A percentile compares a stretch with the other conserved stretches of the same genome.
Evolutionary conservation across 345 rosid species (phyloP).

Genomic region (Salix suchowensis): DNA sequence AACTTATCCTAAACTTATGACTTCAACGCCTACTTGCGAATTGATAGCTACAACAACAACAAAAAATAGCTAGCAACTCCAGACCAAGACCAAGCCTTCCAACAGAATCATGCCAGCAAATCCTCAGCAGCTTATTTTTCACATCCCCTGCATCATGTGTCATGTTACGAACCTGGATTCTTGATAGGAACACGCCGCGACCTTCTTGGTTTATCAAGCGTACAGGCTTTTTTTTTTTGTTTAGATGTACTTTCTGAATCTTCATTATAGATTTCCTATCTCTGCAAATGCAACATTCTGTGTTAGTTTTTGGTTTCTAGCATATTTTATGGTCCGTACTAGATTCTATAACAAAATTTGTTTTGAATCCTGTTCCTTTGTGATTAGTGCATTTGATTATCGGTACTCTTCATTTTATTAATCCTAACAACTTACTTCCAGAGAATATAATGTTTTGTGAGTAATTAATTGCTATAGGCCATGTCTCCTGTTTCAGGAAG

Average conservation of each 20-base stretch:
- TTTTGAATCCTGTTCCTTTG: not conserved
- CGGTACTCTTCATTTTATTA: not conserved
- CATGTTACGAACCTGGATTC: too few species aligned
- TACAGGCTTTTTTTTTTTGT: not conserved
- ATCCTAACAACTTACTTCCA: not conserved
- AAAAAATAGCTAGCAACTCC: too few species aligned
- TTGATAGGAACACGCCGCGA: too few species aligned
- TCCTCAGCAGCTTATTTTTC: too few species aligned
- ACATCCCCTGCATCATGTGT: too few species aligned
- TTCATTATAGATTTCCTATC: not conserved
- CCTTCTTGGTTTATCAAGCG: too few species aligned
- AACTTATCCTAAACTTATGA: too few species aligned
- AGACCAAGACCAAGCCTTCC: too few species aligned
- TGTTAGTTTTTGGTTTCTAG: not conserved
- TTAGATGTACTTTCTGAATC: not conserved
- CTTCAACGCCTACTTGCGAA: too few species aligned
- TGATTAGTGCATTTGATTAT: not conserved
- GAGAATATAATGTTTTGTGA: not conserved
- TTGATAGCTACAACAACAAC: too few species aligned
- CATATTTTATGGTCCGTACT: not conserved
- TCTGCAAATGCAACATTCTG: not conserved
- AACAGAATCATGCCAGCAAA: too few species aligned
- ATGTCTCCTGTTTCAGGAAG: constrained; percentile 35
- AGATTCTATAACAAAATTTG: not conserved
- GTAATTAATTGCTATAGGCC: not conserved